These are phyloP conservation scores for Pseudohalonectria lignicola DNA, from an alignment of 2,329 filamentous ascomycete genomes.

Conservation along the genomic window DNA sequence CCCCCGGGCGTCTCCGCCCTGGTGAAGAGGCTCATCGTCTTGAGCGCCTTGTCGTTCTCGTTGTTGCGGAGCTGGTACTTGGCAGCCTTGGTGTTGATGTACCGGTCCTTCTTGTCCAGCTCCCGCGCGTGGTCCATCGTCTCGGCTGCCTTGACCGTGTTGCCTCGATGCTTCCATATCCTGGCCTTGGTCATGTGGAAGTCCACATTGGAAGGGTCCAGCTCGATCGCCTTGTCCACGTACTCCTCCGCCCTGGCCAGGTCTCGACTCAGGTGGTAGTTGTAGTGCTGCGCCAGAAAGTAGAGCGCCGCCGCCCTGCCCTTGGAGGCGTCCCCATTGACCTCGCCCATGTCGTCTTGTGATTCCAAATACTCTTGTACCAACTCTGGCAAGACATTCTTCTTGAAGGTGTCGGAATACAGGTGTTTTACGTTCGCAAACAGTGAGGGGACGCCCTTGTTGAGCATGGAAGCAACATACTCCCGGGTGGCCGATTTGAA, in stretches of 20 bases:
- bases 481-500: constrained; percentile 68
- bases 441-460: constrained; percentile 87
- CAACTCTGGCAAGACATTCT: constrained; percentile 60
- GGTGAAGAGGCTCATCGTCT: constrained; percentile 90
- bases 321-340: constrained; percentile 34
- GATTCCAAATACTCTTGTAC: constrained; percentile 66
- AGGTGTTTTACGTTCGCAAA: constrained; percentile 95
- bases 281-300: constrained; percentile 95
- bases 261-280: constrained; percentile 80
- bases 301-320: constrained; percentile 77
- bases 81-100: constrained; percentile 96
- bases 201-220: constrained; percentile 73
- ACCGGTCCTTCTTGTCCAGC: constrained; percentile 81
- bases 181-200: constrained; percentile 93
- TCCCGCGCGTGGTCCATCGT: constrained; percentile 80
- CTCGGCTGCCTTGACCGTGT: constrained; percentile 68
- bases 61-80: constrained; percentile 95
- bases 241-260: constrained; percentile 71
- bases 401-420: constrained; percentile 70
- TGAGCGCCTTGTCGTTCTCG: constrained; percentile 73
- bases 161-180: constrained; percentile 84
- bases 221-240: constrained; percentile 71
- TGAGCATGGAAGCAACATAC: constrained; percentile 76
- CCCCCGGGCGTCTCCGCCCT: constrained; percentile 81
- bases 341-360: constrained; percentile 26